These are phyloP conservation scores for Salvia miltiorrhiza DNA, from an alignment of 257 asterid genomes.

Conservation along the genomic window DNA sequence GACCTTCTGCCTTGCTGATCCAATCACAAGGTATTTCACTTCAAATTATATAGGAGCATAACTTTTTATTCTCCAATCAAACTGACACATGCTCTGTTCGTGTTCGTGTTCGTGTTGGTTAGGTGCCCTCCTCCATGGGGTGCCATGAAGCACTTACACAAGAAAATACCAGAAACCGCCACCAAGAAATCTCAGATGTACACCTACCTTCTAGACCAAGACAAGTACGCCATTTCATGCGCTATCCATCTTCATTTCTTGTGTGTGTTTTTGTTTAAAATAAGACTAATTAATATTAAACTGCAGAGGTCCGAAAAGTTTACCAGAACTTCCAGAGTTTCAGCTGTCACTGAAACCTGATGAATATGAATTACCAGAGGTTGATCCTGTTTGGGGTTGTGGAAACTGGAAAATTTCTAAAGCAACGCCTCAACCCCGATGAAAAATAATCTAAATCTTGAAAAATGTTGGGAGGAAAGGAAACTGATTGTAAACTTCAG, in stretches of 20 bases:
- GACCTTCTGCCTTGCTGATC: constrained; percentile 73
- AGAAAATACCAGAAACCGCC: constrained; percentile 80
- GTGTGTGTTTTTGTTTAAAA: not conserved
- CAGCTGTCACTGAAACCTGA: constrained; percentile 76
- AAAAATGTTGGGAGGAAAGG: not conserved
- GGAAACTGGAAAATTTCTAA: constrained; percentile 41
- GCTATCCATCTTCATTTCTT: not conserved
- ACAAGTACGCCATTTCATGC: constrained; percentile 40
- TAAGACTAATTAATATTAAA: not conserved
- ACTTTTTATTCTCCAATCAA: not conserved
- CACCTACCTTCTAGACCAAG: constrained; percentile 61
- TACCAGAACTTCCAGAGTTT: constrained; percentile 83
- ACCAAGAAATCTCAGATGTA: constrained; percentile 72
- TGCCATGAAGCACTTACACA: constrained; percentile 68
- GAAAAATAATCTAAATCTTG: constrained; percentile 22
- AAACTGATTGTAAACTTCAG: not conserved
- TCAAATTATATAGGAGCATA: not conserved
- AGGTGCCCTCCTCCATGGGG: constrained; percentile 84
- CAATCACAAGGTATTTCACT: constrained; percentile 57
- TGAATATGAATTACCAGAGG: constrained; percentile 57
- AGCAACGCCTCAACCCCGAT: constrained; percentile 42
- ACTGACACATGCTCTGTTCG: not conserved
- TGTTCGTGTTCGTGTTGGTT: no score
- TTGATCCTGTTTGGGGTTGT: constrained; percentile 57
- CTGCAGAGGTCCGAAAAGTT: constrained; percentile 41